Conservation (phyloP, 176 grass and related monocot genomes). For the Bromus sterilis region DNA sequence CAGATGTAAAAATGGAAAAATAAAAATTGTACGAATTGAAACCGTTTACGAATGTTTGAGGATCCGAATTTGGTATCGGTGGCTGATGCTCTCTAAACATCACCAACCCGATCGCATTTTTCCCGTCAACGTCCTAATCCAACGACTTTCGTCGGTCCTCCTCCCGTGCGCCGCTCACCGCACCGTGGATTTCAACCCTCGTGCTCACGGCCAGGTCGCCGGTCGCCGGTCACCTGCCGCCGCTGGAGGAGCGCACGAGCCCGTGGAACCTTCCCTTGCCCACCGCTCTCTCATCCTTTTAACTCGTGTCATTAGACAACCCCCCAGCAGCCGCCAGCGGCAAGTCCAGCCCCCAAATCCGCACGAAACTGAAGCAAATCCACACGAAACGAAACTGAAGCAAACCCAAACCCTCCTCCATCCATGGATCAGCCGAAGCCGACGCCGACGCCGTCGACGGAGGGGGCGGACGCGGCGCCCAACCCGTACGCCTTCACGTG, state of each 20-base stretch:
- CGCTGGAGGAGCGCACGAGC: neutral
- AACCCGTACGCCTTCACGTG: constrained; percentile 78
- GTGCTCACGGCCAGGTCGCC: too few relatives aligned
- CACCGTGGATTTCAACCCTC: neutral
- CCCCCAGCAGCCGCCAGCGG: neutral
- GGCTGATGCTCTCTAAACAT: too few relatives aligned
- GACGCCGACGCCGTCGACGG: constrained; percentile 17
- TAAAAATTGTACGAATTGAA: too few relatives aligned
- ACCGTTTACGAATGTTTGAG: too few relatives aligned
- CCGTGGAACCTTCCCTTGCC: neutral
- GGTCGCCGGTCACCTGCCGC: too few relatives aligned
- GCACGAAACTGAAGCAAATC: too few relatives aligned
- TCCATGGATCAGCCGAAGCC: constrained; percentile 37
- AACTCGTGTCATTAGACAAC: neutral
- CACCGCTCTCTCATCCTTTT: too few relatives aligned
- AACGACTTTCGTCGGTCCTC: too few relatives aligned
- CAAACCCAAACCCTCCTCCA: neutral
- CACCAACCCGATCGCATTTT: too few relatives aligned
- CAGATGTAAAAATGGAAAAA: too few relatives aligned
- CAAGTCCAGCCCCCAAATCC: constrained; percentile 8
- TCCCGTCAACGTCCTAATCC: too few relatives aligned
- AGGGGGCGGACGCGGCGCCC: constrained; percentile 9
- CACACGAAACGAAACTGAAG: neutral
- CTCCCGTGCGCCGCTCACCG: neutral
- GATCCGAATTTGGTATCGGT: too few relatives aligned